These are phyloP conservation scores for Metarhizium anisopliae DNA, from an alignment of 2,329 filamentous ascomycete genomes.

Conservation along the genomic window DNA sequence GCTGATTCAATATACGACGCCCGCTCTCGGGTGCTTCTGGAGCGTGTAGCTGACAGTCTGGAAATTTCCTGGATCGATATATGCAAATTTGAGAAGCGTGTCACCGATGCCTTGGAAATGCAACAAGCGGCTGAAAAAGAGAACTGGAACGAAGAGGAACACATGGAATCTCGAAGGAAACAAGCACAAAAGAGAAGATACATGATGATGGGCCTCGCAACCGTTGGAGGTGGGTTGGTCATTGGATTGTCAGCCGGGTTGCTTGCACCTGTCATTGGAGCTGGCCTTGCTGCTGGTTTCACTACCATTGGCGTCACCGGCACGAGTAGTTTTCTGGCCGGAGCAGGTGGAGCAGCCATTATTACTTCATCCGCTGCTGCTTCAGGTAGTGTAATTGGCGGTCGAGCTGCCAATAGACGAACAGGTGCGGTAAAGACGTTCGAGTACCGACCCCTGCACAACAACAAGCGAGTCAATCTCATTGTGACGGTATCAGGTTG, in stretches of 20 bases:
- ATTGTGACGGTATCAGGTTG: constrained; percentile 93
- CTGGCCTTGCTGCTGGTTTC: constrained; percentile 86
- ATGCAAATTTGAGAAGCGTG: constrained; percentile 91
- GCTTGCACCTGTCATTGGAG: constrained; percentile 86
- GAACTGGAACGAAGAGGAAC: constrained; percentile 95
- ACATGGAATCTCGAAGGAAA: constrained; percentile 81
- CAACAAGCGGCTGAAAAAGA: constrained; percentile 90
- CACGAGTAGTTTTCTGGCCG: constrained; percentile 80
- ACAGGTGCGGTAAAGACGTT: constrained; percentile 93
- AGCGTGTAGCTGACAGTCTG: constrained; percentile 71
- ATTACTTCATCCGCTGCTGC: constrained; percentile 86
- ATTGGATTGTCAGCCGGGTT: constrained; percentile 92
- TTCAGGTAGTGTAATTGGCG: constrained; percentile 79
- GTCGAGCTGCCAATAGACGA: constrained; percentile 74
- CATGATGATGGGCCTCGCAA: constrained; percentile 93
- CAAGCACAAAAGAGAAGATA: constrained; percentile 73
- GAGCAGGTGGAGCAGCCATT: constrained; percentile 83
- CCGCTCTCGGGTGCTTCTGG: constrained; percentile 74
- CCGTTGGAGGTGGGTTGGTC: constrained; percentile 87
- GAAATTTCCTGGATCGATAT: constrained; percentile 87
- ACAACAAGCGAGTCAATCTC: constrained; percentile 94
- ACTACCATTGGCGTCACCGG: constrained; percentile 90
- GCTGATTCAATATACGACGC: constrained; percentile 92
- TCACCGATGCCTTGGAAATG: constrained; percentile 96
- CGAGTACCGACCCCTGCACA: constrained; percentile 91